A percentile compares a stretch with the other conserved stretches of the same genome.
phyloP scores from a whole-genome alignment of 768 basidiomycete genomes.

The Calocybe cyanea region DNA sequence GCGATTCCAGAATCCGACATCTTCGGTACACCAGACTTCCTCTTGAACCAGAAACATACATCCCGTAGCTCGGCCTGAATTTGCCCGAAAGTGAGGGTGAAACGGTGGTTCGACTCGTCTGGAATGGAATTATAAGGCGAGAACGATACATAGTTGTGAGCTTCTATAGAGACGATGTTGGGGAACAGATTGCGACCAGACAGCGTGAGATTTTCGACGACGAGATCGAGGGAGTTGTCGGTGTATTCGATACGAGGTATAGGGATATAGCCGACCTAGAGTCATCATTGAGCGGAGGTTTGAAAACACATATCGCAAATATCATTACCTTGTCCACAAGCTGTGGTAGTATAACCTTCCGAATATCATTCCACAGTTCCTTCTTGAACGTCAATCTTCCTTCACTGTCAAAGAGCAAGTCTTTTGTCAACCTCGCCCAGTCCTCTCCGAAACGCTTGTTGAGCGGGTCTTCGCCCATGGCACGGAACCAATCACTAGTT shows the following conservation, averaged over 20 bases:
- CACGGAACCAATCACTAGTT: conserved; percentile 74
- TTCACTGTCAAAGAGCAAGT: conserved; percentile 78
- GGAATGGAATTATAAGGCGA: conserved; percentile 62
- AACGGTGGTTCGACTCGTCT: conserved; percentile 66
- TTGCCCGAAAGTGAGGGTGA: conserved; percentile 74
- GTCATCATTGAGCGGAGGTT: too few species aligned
- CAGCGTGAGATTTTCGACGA: conserved; percentile 90
- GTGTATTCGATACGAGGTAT: conserved; percentile 95
- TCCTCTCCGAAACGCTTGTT: conserved; percentile 82
- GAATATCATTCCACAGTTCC: conserved; percentile 84
- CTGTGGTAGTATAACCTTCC: conserved; percentile 75
- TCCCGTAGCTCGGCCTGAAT: conserved; percentile 94
- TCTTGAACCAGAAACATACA: conserved; percentile 86
- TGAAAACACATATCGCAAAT: neutral
- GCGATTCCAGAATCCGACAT: conserved; percentile 80
- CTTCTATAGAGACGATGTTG: conserved; percentile 67
- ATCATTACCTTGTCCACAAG: conserved; percentile 65
- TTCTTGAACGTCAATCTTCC: conserved; percentile 86
- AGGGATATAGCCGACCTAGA: conserved; percentile 72
- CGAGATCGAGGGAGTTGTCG: conserved; percentile 80
- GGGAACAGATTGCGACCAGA: conserved; percentile 90
- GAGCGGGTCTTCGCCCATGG: conserved; percentile 79
- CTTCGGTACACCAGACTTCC: conserved; percentile 81
- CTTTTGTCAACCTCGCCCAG: conserved; percentile 75
- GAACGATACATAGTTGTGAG: conserved; percentile 81